These are phyloP conservation scores for Stagonosporopsis rhizophila DNA, from an alignment of 2,329 filamentous ascomycete species.

Conservation along the genomic window DNA sequence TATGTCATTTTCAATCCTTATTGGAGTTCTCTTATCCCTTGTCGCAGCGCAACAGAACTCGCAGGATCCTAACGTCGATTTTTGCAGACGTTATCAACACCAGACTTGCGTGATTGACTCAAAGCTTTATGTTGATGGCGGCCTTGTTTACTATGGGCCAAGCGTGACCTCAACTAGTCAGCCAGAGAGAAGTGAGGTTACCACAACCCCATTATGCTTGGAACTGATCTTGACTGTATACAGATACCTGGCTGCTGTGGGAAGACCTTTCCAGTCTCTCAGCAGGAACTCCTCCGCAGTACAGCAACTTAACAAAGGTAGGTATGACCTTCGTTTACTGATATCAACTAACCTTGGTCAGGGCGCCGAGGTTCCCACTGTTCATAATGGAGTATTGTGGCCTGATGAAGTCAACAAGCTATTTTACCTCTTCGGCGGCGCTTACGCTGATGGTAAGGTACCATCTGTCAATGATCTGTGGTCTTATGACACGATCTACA, in stretches of 20 bases:
- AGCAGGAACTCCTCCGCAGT: background rate
- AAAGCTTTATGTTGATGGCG: constrained; percentile 64
- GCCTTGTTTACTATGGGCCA: constrained; percentile 57
- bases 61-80: background rate
- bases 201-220: too few relatives aligned
- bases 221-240: background rate
- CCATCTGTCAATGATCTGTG: constrained; percentile 51
- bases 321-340: background rate
- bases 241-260: background rate
- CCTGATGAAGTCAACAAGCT: constrained; percentile 65
- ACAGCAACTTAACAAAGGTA: constrained; percentile 1
- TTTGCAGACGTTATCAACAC: constrained; percentile 50
- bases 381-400: constrained; percentile 59
- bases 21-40: background rate
- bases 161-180: background rate
- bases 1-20: background rate
- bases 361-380: constrained; percentile 58
- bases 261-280: background rate
- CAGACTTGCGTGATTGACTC: constrained; percentile 64
- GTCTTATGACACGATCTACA: constrained; percentile 61
- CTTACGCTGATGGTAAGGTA: constrained; percentile 51
- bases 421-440: constrained; percentile 67
- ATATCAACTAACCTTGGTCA: constrained; percentile 32
- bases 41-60: background rate
- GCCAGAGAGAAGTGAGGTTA: background rate